Conservation (phyloP, 140 eudicot genomes). For the Anethum foeniculum region DNA sequence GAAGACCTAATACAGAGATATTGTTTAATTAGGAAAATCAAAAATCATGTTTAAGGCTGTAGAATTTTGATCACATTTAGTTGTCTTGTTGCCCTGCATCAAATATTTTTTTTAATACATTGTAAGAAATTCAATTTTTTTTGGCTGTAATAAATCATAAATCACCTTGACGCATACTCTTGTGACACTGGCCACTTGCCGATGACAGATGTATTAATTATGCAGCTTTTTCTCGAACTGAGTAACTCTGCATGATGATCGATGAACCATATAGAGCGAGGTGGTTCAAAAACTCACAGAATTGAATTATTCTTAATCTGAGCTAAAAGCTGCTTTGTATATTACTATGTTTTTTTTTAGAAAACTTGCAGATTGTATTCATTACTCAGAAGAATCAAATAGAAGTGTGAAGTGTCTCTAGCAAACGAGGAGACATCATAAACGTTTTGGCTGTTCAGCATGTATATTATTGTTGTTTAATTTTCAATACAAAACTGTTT, state of each 20-base stretch:
- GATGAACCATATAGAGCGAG: too few relatives aligned
- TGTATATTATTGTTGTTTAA: too few relatives aligned
- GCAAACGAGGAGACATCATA: too few relatives aligned
- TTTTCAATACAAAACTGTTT: too few relatives aligned
- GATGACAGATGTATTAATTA: background rate
- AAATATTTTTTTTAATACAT: background rate
- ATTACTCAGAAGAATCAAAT: too few relatives aligned
- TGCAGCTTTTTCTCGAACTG: background rate
- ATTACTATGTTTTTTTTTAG: too few relatives aligned
- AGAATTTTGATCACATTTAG: background rate
- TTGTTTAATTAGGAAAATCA: background rate
- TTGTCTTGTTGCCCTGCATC: background rate
- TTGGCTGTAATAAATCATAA: slow-evolving; percentile 2
- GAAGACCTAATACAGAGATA: background rate
- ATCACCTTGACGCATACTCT: background rate
- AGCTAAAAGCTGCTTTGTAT: background rate
- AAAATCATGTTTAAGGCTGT: background rate
- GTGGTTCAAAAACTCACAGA: background rate
- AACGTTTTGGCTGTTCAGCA: too few relatives aligned
- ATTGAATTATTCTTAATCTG: too few relatives aligned
- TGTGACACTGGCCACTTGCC: background rate
- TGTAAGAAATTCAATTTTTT: slow-evolving; percentile 4
- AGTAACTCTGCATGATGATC: too few relatives aligned
- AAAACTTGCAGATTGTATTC: too few relatives aligned
- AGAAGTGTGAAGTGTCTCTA: too few relatives aligned